Evolutionary conservation across 129 eudicot species (phyloP).

Genomic region (Arctium minus): DNA sequence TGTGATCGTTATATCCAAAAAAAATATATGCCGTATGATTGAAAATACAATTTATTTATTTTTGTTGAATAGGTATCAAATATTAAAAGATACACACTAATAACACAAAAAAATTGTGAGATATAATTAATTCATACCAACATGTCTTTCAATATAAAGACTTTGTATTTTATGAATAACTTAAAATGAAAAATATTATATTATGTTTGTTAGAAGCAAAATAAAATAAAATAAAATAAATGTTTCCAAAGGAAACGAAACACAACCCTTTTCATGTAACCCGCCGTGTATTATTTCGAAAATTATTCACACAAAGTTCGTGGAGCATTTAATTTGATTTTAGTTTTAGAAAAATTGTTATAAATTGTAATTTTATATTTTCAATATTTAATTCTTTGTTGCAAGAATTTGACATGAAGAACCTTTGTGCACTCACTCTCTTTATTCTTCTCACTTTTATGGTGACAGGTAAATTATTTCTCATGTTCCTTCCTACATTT

Average conservation of each 20-base stretch:
- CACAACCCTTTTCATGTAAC: background rate
- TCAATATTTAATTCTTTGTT: background rate
- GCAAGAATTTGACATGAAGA: conserved; percentile 13
- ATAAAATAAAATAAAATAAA: no score
- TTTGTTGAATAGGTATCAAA: no score
- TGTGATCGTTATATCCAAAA: background rate
- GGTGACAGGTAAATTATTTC: conserved; percentile 17
- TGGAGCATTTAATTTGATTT: background rate
- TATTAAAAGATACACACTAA: no score
- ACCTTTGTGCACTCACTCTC: conserved; percentile 11
- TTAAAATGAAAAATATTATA: no score
- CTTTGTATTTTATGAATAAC: no score
- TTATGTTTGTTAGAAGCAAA: no score
- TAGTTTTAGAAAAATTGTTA: background rate
- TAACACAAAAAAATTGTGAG: no score
- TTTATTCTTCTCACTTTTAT: conserved; percentile 14
- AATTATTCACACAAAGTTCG: background rate
- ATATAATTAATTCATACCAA: no score
- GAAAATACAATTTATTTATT: no score
- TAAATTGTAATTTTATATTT: background rate
- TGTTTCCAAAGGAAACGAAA: background rate
- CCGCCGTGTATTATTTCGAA: background rate
- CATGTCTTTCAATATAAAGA: no score
- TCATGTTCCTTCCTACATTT: background rate
- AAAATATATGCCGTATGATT: no score